Evolutionary conservation across 306 rosid species (phyloP).

Genomic region (Trichosanthes cucumerina): DNA sequence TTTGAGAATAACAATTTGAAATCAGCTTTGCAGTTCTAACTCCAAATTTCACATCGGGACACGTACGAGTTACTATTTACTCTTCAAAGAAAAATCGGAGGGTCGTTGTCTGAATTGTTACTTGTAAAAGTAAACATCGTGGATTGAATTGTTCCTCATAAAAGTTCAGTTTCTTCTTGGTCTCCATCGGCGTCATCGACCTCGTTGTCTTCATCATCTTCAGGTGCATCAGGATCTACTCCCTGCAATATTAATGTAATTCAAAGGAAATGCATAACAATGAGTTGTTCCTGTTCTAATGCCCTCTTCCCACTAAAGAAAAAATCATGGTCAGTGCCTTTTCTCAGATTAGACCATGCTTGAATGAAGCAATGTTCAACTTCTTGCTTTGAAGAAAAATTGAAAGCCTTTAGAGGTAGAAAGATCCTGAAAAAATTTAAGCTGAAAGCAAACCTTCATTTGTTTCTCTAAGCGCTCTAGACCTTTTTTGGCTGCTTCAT

Average conservation of each 20-base stretch:
- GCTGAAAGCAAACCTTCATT: slow-evolving; percentile 61
- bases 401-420: neutral
- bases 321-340: neutral
- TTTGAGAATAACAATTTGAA: neutral
- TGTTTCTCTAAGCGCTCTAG: slow-evolving; percentile 93
- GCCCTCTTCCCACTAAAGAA: neutral
- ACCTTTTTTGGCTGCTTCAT: slow-evolving; percentile 91
- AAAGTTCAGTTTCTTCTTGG: slow-evolving; percentile 86
- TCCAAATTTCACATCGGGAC: neutral
- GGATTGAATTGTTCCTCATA: slow-evolving; percentile 25
- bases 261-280: neutral
- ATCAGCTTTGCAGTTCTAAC: neutral
- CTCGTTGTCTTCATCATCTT: slow-evolving; percentile 95
- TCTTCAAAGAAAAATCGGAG: neutral
- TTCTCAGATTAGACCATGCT: neutral
- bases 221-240: slow-evolving; percentile 94
- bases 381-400: neutral
- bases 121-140: neutral
- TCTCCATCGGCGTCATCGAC: slow-evolving; percentile 93
- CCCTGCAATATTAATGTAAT: slow-evolving; percentile 5
- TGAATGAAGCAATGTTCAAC: slow-evolving; percentile 5
- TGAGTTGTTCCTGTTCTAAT: neutral
- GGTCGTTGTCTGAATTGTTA: neutral
- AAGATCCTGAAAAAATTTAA: neutral
- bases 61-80: neutral